phyloP scores from a whole-genome alignment of 208 protist genomes.

The Acanthamoeba castellanii region DNA sequence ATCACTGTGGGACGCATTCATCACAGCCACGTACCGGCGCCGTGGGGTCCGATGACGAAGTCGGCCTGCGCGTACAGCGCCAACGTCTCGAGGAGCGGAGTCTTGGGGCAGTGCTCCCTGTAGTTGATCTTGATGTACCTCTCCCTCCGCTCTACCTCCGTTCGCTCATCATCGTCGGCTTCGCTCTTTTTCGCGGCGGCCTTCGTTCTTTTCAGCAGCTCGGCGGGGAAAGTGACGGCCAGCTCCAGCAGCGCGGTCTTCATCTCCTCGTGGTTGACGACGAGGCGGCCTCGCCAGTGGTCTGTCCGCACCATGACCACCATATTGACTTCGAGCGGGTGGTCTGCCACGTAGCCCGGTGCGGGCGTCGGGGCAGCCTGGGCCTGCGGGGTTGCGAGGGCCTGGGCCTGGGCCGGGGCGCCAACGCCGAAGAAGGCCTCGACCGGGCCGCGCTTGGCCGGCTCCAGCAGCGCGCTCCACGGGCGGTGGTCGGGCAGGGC shows the following conservation, averaged over 20 bases:
- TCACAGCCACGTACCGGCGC: neutral
- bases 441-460: neutral
- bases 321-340: neutral
- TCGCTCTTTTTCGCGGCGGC: neutral
- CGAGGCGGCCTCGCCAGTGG: neutral
- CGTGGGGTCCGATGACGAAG: slow-evolving; percentile 18
- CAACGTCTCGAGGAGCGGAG: neutral
- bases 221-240: neutral
- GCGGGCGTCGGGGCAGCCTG: neutral
- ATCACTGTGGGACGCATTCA: neutral
- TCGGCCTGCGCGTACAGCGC: slow-evolving; percentile 13
- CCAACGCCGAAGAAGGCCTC: neutral
- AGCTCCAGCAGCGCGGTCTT: neutral
- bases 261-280: slow-evolving; percentile 5
- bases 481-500: slow-evolving; percentile 2
- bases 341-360: neutral
- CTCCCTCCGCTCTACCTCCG: neutral
- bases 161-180: neutral
- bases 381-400: neutral
- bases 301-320: neutral
- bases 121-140: neutral
- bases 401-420: neutral
- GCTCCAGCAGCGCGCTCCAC: slow-evolving; percentile 1
- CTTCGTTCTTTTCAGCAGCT: neutral
- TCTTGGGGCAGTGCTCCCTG: neutral